Evolutionary conservation across 495 filamentous ascomycete species (phyloP).

Genomic region (Podospora bellae-mahoneyi): DNA sequence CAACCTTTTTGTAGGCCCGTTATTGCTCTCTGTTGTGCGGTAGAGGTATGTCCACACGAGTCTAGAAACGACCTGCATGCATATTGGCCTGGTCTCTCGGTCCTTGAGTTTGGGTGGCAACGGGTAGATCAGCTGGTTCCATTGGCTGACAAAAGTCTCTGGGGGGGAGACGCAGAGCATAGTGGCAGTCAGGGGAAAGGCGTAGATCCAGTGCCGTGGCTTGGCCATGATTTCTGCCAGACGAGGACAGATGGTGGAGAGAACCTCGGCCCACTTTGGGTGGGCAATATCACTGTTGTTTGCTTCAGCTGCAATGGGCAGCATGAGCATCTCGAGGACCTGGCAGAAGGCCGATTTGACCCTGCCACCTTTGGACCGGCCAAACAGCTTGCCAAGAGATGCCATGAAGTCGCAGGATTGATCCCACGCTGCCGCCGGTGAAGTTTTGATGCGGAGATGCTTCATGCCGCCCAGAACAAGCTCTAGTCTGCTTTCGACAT

Average conservation of each 20-base stretch:
- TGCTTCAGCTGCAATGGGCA: conserved; percentile 81
- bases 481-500: conserved; percentile 75
- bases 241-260: conserved; percentile 70
- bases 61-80: conserved; percentile 83
- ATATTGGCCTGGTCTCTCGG: conserved; percentile 69
- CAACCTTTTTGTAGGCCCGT: conserved; percentile 68
- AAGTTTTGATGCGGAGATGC: conserved; percentile 69
- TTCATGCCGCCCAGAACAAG: conserved; percentile 87
- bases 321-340: conserved; percentile 77
- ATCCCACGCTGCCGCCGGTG: conserved; percentile 72
- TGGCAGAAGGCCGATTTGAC: conserved; percentile 94
- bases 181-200: conserved; percentile 80
- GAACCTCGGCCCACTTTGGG: conserved; percentile 80
- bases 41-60: conserved; percentile 97
- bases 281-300: conserved; percentile 66
- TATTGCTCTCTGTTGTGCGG: conserved; percentile 65
- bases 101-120: conserved; percentile 80
- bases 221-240: conserved; percentile 81
- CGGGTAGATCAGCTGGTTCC: conserved; percentile 73
- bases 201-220: conserved; percentile 82
- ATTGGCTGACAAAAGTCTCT: conserved; percentile 79
- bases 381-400: conserved; percentile 74
- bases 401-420: conserved; percentile 86
- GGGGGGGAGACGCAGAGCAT: conserved; percentile 82
- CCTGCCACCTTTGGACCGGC: conserved; percentile 75